Evolutionary conservation across 2,329 filamentous ascomycete genomes (phyloP).

Genomic region (Penicillium psychrosexuale): DNA sequence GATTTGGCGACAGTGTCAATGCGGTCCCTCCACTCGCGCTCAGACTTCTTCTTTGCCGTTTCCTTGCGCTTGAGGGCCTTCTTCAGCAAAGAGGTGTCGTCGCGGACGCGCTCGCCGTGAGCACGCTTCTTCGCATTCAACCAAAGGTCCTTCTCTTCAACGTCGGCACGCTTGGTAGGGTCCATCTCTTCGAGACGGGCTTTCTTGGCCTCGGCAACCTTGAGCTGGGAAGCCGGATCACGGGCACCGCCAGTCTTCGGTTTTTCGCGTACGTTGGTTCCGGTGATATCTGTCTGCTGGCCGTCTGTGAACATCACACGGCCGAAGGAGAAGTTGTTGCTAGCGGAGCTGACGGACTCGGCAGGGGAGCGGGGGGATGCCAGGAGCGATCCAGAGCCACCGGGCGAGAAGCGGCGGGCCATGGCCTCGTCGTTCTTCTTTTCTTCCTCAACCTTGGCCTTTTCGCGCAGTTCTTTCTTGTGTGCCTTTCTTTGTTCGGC

Average conservation of each 20-base stretch:
- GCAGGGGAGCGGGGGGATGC: constrained; percentile 53
- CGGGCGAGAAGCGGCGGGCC: constrained; percentile 53
- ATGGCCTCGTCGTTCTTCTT: constrained; percentile 56
- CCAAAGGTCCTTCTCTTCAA: constrained; percentile 93
- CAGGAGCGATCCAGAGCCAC: constrained; percentile 58
- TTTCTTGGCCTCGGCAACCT: constrained; percentile 81
- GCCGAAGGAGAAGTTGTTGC: constrained; percentile 81
- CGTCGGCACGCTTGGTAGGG: constrained; percentile 74
- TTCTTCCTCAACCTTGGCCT: constrained; percentile 78
- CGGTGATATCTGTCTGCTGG: constrained; percentile 69
- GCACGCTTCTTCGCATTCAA: constrained; percentile 83
- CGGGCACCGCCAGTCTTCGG: constrained; percentile 77
- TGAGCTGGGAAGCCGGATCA: constrained; percentile 81
- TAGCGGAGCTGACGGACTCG: constrained; percentile 36
- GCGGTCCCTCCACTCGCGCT: constrained; percentile 78
- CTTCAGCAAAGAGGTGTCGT: constrained; percentile 83
- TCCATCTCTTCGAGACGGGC: constrained; percentile 72
- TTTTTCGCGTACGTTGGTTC: constrained; percentile 60
- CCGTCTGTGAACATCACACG: constrained; percentile 89
- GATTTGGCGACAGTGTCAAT: constrained; percentile 69
- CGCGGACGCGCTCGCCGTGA: constrained; percentile 83
- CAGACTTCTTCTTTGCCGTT: constrained; percentile 82
- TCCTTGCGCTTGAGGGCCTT: constrained; percentile 95
- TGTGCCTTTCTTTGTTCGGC: constrained; percentile 81
- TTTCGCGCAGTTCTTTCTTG: constrained; percentile 78